Conservation (phyloP, 2,329 filamentous ascomycete species). For the Neonectria sp. region DNA sequence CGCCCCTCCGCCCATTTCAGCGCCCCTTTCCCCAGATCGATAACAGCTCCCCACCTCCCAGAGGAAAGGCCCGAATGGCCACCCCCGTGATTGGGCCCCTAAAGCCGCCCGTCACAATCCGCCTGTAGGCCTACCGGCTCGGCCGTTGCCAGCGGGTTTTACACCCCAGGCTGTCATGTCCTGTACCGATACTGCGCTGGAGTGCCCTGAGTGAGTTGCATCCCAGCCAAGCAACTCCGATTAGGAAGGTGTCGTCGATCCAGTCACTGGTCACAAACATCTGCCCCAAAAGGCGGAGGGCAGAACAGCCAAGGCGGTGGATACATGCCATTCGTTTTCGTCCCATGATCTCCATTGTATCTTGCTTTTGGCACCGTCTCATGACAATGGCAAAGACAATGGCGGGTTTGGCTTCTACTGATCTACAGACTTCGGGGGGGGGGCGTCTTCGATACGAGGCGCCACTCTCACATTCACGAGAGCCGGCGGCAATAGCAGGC, state of each 20-base stretch:
- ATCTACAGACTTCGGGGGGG: neutral
- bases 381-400: neutral
- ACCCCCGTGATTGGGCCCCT: slow-evolving; percentile 39
- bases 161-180: neutral
- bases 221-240: neutral
- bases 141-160: slow-evolving; percentile 1
- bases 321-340: neutral
- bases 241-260: slow-evolving; percentile 8
- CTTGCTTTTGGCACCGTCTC: neutral
- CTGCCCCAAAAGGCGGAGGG: neutral
- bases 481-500: slow-evolving; percentile 3
- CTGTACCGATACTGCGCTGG: neutral
- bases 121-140: neutral
- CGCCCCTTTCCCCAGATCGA: slow-evolving; percentile 42
- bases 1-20: neutral
- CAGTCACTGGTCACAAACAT: neutral
- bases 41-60: slow-evolving; percentile 33
- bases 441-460: slow-evolving; percentile 13
- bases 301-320: neutral
- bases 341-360: neutral
- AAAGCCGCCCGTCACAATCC: slow-evolving; percentile 8
- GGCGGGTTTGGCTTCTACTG: neutral
- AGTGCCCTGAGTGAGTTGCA: no score
- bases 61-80: slow-evolving; percentile 45
- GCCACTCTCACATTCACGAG: slow-evolving; percentile 13